A percentile compares a stretch with the other conserved stretches of the same genome.
phyloP scores from a whole-genome alignment of 768 basidiomycete species.

The Russula compacta region DNA sequence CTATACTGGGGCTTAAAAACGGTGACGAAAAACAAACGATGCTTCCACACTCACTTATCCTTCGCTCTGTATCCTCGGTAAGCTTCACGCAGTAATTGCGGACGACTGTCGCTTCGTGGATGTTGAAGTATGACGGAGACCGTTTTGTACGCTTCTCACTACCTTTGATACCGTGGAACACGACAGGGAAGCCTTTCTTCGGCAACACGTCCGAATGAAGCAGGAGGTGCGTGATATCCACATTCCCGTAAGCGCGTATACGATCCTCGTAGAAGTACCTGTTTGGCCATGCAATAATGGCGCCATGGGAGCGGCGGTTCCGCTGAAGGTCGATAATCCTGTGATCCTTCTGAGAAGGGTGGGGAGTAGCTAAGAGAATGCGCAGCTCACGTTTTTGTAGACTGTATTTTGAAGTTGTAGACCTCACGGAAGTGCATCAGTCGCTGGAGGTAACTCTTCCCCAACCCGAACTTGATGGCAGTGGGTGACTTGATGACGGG shows the following conservation, averaged over 20 bases:
- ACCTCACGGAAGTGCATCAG: slow-evolving; percentile 26
- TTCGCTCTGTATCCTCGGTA: slow-evolving; percentile 22
- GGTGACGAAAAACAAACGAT: not conserved
- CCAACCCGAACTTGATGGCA: slow-evolving; percentile 25
- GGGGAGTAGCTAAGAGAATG: not conserved
- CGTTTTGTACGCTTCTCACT: slow-evolving; percentile 27
- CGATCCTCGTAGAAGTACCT: slow-evolving; percentile 32
- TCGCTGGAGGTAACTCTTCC: slow-evolving; percentile 29
- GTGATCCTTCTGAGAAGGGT: not conserved
- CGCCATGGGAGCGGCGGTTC: slow-evolving; percentile 21
- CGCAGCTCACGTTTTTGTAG: slow-evolving; percentile 27
- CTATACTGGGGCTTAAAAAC: slow-evolving; percentile 13
- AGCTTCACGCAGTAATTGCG: slow-evolving; percentile 28
- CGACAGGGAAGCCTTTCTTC: slow-evolving; percentile 24
- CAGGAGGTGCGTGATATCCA: slow-evolving; percentile 22
- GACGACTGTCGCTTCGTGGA: slow-evolving; percentile 30
- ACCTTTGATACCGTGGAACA: slow-evolving; percentile 30
- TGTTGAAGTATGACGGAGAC: slow-evolving; percentile 36
- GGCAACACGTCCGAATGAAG: slow-evolving; percentile 25
- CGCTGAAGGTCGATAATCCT: slow-evolving; percentile 16
- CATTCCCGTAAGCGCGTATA: slow-evolving; percentile 26
- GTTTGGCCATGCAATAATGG: slow-evolving; percentile 50
- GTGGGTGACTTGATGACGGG: slow-evolving; percentile 30
- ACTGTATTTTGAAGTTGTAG: slow-evolving; percentile 23
- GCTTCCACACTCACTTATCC: slow-evolving; percentile 24